Conservation (phyloP, 169 alveolate species). For the Plasmodium knowlesi region DNA sequence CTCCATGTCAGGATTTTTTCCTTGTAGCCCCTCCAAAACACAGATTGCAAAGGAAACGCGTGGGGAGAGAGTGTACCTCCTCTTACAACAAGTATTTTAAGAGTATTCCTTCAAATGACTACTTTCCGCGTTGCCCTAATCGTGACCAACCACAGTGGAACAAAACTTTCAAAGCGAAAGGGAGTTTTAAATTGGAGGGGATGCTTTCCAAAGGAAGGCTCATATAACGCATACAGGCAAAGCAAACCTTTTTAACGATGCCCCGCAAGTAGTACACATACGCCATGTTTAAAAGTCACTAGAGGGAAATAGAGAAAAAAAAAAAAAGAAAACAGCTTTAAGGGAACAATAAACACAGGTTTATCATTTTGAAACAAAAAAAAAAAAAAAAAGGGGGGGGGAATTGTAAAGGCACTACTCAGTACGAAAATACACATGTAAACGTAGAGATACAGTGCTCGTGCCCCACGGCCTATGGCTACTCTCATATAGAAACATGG, state of each 20-base stretch:
- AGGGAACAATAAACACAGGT: neutral
- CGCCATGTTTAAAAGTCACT: neutral
- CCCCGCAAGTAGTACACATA: neutral
- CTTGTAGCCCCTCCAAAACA: neutral
- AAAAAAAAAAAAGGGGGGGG: neutral
- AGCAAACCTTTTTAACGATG: neutral
- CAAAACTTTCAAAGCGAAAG: neutral
- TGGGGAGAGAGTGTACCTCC: neutral
- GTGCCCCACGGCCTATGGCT: neutral
- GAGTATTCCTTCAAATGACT: neutral
- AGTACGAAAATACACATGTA: neutral
- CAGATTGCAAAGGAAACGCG: neutral
- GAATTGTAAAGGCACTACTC: neutral
- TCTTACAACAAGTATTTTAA: neutral
- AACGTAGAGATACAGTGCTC: neutral
- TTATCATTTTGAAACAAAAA: neutral
- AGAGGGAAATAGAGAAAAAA: neutral
- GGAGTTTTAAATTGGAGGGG: neutral
- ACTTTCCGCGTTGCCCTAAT: neutral
- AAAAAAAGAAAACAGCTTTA: too few species aligned
- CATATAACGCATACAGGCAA: neutral
- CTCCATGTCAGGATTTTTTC: neutral
- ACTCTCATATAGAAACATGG: constrained; percentile 41
- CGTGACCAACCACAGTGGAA: neutral
- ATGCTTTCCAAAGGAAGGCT: neutral